Conservation (phyloP, 495 filamentous ascomycete species). For the Hypoxylon intermedium region DNA sequence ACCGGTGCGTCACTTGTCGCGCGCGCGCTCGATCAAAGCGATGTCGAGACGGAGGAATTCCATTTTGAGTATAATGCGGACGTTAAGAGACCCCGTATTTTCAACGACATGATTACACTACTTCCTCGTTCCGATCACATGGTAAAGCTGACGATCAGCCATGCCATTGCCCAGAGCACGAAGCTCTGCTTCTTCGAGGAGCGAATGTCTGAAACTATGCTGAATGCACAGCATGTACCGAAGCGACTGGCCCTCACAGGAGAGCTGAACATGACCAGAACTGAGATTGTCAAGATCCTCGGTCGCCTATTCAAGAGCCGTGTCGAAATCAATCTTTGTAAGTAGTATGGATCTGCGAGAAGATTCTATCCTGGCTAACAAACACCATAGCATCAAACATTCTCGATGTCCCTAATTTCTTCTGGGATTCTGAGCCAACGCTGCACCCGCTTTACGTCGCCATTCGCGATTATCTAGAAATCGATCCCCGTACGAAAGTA, state of each 20-base stretch:
- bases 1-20: constrained; percentile 67
- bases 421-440: constrained; percentile 97
- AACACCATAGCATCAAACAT: constrained; percentile 80
- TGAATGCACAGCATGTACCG: constrained; percentile 88
- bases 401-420: constrained; percentile 97
- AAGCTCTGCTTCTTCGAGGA: constrained; percentile 98
- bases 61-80: constrained; percentile 95
- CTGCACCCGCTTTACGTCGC: constrained; percentile 93
- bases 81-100: constrained; percentile 86
- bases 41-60: constrained; percentile 98
- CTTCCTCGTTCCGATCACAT: constrained; percentile 90
- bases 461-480: constrained; percentile 96
- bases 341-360: constrained; percentile 39
- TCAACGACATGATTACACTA: constrained; percentile 99
- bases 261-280: constrained; percentile 86
- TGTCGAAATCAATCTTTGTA: constrained; percentile 98
- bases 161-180: constrained; percentile 96
- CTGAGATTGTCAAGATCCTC: constrained; percentile 90
- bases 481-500: constrained; percentile 90
- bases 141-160: constrained; percentile 96
- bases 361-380: constrained; percentile 24
- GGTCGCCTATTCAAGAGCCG: constrained; percentile 90
- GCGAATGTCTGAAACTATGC: constrained; percentile 93
- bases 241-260: constrained; percentile 87
- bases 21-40: constrained; percentile 75